Evolutionary conservation across 306 rosid species (phyloP).

Genomic region (Trifolium dubium): DNA sequence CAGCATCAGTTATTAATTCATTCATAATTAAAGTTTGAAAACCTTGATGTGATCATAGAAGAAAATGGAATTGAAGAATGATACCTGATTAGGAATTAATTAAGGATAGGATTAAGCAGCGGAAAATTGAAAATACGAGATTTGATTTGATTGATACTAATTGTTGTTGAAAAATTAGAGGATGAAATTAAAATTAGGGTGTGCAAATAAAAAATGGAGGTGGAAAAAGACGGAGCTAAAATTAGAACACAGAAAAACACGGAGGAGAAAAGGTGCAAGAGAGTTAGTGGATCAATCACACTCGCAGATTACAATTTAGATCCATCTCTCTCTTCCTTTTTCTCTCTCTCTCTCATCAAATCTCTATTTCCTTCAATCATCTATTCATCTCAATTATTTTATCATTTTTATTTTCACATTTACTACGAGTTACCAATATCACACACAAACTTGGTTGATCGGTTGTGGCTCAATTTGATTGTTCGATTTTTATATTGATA

Average conservation of each 20-base stretch:
- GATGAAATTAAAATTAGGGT: slow-evolving; percentile 39
- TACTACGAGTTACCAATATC: too few relatives aligned
- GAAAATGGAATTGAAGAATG: background rate
- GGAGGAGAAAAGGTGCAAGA: slow-evolving; percentile 35
- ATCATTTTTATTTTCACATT: too few relatives aligned
- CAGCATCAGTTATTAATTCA: slow-evolving; percentile 8
- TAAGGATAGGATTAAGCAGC: slow-evolving; percentile 11
- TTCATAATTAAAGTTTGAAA: slow-evolving; percentile 19
- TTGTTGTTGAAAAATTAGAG: slow-evolving; percentile 26
- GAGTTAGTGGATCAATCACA: slow-evolving; percentile 49
- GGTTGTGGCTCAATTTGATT: too few relatives aligned
- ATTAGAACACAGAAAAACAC: slow-evolving; percentile 48
- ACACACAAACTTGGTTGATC: too few relatives aligned
- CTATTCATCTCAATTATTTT: too few relatives aligned
- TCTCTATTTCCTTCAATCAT: background rate
- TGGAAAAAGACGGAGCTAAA: slow-evolving; percentile 49
- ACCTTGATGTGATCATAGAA: background rate
- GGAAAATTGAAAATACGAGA: slow-evolving; percentile 17
- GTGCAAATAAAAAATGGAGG: slow-evolving; percentile 42
- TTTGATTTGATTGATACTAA: slow-evolving; percentile 38
- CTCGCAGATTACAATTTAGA: slow-evolving; percentile 39
- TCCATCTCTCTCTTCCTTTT: slow-evolving; percentile 48
- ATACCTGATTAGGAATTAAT: slow-evolving; percentile 49
- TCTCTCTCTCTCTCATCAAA: slow-evolving; percentile 9
- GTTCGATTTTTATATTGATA: too few relatives aligned